These are phyloP conservation scores for Pythium brassicae DNA, from an alignment of 352 stramenopile genomes.

Conservation along the genomic window DNA sequence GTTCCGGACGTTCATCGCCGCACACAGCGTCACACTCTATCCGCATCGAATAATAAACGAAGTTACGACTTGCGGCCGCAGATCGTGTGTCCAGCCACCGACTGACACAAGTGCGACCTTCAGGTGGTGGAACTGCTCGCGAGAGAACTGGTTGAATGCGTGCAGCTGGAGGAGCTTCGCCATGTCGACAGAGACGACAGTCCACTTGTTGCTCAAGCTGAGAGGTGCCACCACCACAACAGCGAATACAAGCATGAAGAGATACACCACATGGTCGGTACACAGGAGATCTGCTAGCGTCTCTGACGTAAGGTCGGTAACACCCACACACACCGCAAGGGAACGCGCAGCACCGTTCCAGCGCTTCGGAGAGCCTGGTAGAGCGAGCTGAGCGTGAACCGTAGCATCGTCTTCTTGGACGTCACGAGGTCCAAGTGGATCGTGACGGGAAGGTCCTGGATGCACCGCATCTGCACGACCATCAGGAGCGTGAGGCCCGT, in stretches of 20 bases:
- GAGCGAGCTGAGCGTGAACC: slow-evolving; percentile 73
- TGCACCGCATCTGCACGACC: slow-evolving; percentile 25
- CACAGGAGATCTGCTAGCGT: no score
- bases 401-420: slow-evolving; percentile 55
- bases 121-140: slow-evolving; percentile 57
- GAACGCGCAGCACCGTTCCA: slow-evolving; percentile 54
- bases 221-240: not conserved
- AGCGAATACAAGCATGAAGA: not conserved
- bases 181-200: slow-evolving; percentile 63
- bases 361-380: slow-evolving; percentile 50
- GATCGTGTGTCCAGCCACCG: not conserved
- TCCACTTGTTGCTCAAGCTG: slow-evolving; percentile 55
- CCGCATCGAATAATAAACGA: not conserved
- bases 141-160: slow-evolving; percentile 63
- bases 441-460: slow-evolving; percentile 37
- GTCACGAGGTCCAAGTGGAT: slow-evolving; percentile 73
- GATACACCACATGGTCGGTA: no score
- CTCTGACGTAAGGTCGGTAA: no score
- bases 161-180: slow-evolving; percentile 50
- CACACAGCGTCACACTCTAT: slow-evolving; percentile 57
- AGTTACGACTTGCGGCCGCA: not conserved
- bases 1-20: slow-evolving; percentile 62
- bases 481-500: not conserved
- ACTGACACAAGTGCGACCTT: slow-evolving; percentile 25
- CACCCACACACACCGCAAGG: slow-evolving; percentile 30